Evolutionary conservation across 2,329 filamentous ascomycete genomes (phyloP).

Genomic region (Exophiala oligosperma): DNA sequence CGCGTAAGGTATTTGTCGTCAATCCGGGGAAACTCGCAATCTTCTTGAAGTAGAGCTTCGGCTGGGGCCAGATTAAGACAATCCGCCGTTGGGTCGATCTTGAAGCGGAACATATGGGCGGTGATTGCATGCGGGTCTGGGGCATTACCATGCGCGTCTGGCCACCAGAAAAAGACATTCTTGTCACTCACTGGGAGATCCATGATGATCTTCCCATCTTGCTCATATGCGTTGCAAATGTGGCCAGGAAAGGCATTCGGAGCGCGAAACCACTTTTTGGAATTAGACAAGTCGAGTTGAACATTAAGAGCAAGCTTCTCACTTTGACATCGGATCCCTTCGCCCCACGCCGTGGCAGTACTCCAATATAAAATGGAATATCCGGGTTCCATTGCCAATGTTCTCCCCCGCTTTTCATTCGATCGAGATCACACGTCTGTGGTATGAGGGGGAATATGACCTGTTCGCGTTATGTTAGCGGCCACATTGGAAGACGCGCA

Average conservation of each 20-base stretch:
- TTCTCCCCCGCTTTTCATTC: constrained; percentile 40
- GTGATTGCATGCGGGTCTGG: constrained; percentile 33
- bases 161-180: constrained; percentile 48
- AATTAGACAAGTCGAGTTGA: background rate
- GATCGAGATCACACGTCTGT: constrained; percentile 37
- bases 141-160: constrained; percentile 38
- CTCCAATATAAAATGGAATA: constrained; percentile 32
- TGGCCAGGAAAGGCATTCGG: constrained; percentile 38
- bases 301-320: background rate
- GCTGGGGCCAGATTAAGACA: constrained; percentile 30
- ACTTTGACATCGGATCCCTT: constrained; percentile 38
- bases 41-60: constrained; percentile 32
- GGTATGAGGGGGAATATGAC: constrained; percentile 39
- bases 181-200: constrained; percentile 40
- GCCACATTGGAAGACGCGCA: background rate
- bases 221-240: constrained; percentile 40
- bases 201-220: constrained; percentile 34
- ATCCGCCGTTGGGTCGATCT: constrained; percentile 29
- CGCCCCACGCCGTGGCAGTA: constrained; percentile 20
- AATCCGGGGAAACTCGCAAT: constrained; percentile 53
- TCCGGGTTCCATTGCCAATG: constrained; percentile 43
- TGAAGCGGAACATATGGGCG: constrained; percentile 31
- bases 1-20: constrained; percentile 47
- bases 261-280: constrained; percentile 39
- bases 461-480: background rate